These are phyloP conservation scores for Daedalea quercina DNA, from an alignment of 768 basidiomycete species.

Conservation along the genomic window DNA sequence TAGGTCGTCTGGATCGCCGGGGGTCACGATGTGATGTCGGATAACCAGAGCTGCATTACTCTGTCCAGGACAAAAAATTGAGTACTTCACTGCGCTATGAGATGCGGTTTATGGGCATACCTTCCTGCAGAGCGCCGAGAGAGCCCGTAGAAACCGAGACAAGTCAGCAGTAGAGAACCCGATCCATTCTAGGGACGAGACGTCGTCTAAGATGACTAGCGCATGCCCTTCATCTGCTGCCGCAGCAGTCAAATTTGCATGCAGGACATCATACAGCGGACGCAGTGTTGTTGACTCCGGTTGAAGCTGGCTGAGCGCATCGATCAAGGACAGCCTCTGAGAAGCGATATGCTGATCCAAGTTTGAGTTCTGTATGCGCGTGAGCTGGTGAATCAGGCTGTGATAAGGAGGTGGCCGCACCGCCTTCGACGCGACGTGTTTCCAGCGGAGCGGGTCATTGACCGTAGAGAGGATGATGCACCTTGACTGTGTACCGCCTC, in stretches of 20 bases:
- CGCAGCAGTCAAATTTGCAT: constrained; percentile 1
- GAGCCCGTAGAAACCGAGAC: constrained; percentile 50
- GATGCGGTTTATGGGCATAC: constrained; percentile 26
- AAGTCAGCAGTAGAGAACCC: constrained; percentile 49
- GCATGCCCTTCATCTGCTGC: constrained; percentile 10
- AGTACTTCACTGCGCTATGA: not conserved
- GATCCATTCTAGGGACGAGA: constrained; percentile 65
- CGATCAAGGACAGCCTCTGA: constrained; percentile 46
- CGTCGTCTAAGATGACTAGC: constrained; percentile 66
- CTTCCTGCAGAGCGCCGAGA: constrained; percentile 49
- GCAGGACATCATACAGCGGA: constrained; percentile 13
- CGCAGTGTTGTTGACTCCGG: constrained; percentile 11
- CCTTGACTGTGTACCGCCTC: constrained; percentile 19
- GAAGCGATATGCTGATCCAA: constrained; percentile 25
- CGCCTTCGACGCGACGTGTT: constrained; percentile 53
- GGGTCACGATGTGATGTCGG: constrained; percentile 49
- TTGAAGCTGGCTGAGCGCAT: constrained; percentile 26
- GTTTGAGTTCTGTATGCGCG: constrained; percentile 25
- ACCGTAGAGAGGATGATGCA: constrained; percentile 54
- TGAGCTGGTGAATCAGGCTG: not conserved
- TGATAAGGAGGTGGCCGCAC: constrained; percentile 31
- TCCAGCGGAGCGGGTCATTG: constrained; percentile 53
- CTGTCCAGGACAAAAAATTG: constrained; percentile 26
- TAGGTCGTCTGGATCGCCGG: constrained; percentile 55
- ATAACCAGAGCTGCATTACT: constrained; percentile 47